Percentiles rank a stretch among this genome's conserved stretches.
phyloP scores from a whole-genome alignment of 257 asterid species.

The Solanum habrochaites region DNA sequence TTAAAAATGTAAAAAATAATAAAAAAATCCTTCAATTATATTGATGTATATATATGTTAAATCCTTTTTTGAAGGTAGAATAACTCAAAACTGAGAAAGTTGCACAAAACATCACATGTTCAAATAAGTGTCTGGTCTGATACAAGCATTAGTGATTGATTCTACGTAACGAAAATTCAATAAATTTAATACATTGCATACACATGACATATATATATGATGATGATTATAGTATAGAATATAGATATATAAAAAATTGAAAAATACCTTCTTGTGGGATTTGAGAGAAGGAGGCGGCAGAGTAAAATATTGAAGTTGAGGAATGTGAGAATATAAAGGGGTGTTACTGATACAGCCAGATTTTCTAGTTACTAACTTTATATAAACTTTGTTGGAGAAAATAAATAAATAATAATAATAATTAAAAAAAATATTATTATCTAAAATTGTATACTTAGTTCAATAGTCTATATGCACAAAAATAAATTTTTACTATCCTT shows the following conservation, averaged over 20 bases:
- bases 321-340: not conserved
- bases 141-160: not conserved
- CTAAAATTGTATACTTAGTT: not conserved
- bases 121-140: not conserved
- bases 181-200: too few relatives aligned
- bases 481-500: not conserved
- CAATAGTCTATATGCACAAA: not conserved
- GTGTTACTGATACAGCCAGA: not conserved
- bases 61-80: not conserved
- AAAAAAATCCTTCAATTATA: too few relatives aligned
- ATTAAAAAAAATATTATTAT: not conserved
- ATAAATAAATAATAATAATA: too few relatives aligned
- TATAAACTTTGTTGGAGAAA: not conserved
- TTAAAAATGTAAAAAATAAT: too few relatives aligned
- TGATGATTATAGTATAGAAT: too few relatives aligned
- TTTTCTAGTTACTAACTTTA: not conserved
- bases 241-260: not conserved
- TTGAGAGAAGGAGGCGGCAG: not conserved
- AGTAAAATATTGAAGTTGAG: not conserved
- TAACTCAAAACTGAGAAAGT: too few relatives aligned
- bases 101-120: not conserved
- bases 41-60: not conserved
- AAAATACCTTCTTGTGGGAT: not conserved
- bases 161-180: too few relatives aligned
- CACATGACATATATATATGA: too few relatives aligned